Conservation (phyloP, 805 yeast genomes). For the Zygotorulaspora sp. region DNA sequence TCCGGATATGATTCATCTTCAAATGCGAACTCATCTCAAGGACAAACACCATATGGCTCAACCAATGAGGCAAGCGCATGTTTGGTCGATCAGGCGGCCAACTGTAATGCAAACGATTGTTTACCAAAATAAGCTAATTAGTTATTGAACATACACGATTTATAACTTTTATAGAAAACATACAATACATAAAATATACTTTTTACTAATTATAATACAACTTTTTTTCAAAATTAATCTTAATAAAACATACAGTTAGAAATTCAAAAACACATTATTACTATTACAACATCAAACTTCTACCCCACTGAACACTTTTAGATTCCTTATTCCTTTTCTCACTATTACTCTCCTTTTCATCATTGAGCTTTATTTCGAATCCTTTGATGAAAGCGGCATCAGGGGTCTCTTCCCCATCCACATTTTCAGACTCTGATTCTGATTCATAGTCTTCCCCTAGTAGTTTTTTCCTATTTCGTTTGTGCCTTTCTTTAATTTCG, state of each 20-base stretch:
- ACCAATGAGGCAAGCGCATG: constrained; percentile 38
- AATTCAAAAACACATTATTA: background rate
- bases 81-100: constrained; percentile 48
- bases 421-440: constrained; percentile 7
- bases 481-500: constrained; percentile 25
- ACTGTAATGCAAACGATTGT: constrained; percentile 47
- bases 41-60: constrained; percentile 31
- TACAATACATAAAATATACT: background rate
- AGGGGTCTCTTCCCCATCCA: constrained; percentile 5
- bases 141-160: background rate
- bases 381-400: constrained; percentile 34
- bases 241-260: no score
- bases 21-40: constrained; percentile 15
- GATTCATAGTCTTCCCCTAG: constrained; percentile 18
- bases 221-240: no score
- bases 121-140: constrained; percentile 19
- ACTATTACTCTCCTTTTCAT: background rate
- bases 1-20: constrained; percentile 7
- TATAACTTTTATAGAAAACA: background rate
- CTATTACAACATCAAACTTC: constrained; percentile 1
- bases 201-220: no score
- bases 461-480: constrained; percentile 16
- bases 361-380: constrained; percentile 17
- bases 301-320: constrained; percentile 4
- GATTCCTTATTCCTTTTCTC: background rate